Conservation (phyloP, 208 protist species). For the Angomonas desouzai region DNA sequence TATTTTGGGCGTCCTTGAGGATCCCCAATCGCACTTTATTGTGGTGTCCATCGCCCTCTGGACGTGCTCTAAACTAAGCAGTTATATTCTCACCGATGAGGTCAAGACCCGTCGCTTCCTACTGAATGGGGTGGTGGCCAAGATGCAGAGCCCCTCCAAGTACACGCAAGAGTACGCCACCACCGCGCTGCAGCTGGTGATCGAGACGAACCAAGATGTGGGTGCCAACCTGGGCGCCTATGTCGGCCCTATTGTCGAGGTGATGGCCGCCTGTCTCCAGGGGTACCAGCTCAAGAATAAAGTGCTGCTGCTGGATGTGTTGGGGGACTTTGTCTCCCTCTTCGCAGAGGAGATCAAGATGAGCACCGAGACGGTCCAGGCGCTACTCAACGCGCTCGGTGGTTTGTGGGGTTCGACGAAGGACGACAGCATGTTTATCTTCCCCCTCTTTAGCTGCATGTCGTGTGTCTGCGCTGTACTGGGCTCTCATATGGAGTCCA, state of each 20-base stretch:
- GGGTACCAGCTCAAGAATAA: slow-evolving; percentile 88
- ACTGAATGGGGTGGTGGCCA: slow-evolving; percentile 40
- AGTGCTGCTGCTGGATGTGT: slow-evolving; percentile 73
- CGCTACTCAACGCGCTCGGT: slow-evolving; percentile 52
- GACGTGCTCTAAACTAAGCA: slow-evolving; percentile 72
- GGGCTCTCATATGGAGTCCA: slow-evolving; percentile 62
- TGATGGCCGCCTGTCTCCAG: slow-evolving; percentile 50
- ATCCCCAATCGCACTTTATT: slow-evolving; percentile 74
- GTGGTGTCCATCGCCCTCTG: slow-evolving; percentile 90
- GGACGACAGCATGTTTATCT: slow-evolving; percentile 70
- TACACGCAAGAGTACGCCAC: slow-evolving; percentile 71
- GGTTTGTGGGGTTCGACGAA: slow-evolving; percentile 58
- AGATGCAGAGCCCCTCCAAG: slow-evolving; percentile 87
- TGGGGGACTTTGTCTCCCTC: slow-evolving; percentile 54
- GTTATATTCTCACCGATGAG: slow-evolving; percentile 42
- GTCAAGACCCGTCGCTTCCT: slow-evolving; percentile 28
- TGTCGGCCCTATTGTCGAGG: slow-evolving; percentile 33
- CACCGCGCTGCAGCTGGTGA: slow-evolving; percentile 50
- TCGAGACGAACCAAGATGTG: slow-evolving; percentile 48
- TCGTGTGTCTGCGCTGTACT: slow-evolving; percentile 54
- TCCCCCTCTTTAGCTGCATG: slow-evolving; percentile 82
- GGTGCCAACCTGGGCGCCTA: slow-evolving; percentile 16
- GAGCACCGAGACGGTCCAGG: slow-evolving; percentile 29
- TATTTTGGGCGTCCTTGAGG: slow-evolving; percentile 69
- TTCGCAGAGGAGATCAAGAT: slow-evolving; percentile 43